Evolutionary conservation across 1,139 yeast genomes (phyloP).

Genomic region (Debaryomyces sp.): DNA sequence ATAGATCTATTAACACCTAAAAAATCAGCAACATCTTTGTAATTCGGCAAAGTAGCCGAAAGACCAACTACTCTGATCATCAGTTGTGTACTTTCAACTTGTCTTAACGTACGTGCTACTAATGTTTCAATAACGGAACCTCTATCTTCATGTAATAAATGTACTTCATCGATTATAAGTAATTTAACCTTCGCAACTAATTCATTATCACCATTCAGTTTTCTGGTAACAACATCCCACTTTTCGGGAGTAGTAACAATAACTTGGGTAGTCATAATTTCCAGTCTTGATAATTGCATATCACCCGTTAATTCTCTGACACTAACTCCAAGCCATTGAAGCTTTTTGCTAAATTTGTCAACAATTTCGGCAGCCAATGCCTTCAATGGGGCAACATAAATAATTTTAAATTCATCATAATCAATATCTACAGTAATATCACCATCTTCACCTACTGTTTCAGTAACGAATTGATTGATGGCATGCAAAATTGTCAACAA

Average conservation of each 20-base stretch:
- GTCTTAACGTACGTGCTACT: conserved; percentile 93
- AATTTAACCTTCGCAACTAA: conserved; percentile 82
- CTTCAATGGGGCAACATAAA: conserved; percentile 94
- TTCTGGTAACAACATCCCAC: conserved; percentile 98
- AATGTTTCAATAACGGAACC: conserved; percentile 96
- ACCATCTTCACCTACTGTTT: conserved; percentile 48
- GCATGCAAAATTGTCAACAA: conserved; percentile 79
- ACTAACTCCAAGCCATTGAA: conserved; percentile 81
- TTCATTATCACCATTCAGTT: conserved; percentile 82
- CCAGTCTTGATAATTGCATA: conserved; percentile 88
- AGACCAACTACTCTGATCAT: conserved; percentile 96
- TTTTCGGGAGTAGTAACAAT: conserved; percentile 98
- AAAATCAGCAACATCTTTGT: conserved; percentile 92
- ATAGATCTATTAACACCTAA: conserved; percentile 85
- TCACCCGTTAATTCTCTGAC: conserved; percentile 96
- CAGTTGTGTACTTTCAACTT: conserved; percentile 90
- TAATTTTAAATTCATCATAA: conserved; percentile 82
- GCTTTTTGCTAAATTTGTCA: conserved; percentile 77
- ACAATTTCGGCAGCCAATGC: conserved; percentile 98
- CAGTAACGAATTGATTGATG: conserved; percentile 67
- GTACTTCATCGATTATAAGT: conserved; percentile 93
- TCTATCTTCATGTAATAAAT: conserved; percentile 93
- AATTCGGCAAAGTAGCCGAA: conserved; percentile 95
- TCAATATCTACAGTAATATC: conserved; percentile 61
- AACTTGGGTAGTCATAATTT: conserved; percentile 82